These are phyloP conservation scores for Lentinula sp. DNA, from an alignment of 768 basidiomycete species.

Conservation along the genomic window DNA sequence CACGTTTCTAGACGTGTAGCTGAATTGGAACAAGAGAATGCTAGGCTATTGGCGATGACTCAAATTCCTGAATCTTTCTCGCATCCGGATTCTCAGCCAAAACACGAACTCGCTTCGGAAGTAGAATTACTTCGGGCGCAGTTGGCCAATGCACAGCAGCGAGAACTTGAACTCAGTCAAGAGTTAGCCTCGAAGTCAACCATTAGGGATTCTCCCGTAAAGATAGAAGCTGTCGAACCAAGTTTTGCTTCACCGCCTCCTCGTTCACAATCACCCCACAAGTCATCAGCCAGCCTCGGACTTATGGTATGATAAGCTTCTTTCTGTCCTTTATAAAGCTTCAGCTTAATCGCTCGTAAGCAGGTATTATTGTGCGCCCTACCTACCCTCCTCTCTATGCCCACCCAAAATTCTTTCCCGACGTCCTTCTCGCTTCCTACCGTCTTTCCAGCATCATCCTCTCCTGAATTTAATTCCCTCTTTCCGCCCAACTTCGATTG, in stretches of 20 bases:
- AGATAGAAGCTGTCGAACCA: constrained; percentile 54
- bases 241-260: constrained; percentile 37
- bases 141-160: constrained; percentile 57
- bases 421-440: constrained; percentile 52
- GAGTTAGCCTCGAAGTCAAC: constrained; percentile 43
- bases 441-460: constrained; percentile 34
- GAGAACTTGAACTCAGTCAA: constrained; percentile 59
- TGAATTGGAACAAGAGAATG: constrained; percentile 82
- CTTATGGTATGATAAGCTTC: constrained; percentile 51
- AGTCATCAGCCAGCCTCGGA: constrained; percentile 60
- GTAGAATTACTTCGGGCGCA: constrained; percentile 63
- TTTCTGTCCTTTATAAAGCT: neutral
- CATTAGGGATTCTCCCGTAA: constrained; percentile 32
- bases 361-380: constrained; percentile 76
- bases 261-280: constrained; percentile 40
- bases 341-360: constrained; percentile 15
- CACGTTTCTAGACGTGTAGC: constrained; percentile 59
- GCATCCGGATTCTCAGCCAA: constrained; percentile 18
- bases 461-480: constrained; percentile 41
- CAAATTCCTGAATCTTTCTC: constrained; percentile 29
- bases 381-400: constrained; percentile 66
- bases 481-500: constrained; percentile 52
- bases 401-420: constrained; percentile 48
- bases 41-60: constrained; percentile 56
- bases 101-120: constrained; percentile 44